Evolutionary conservation across 169 alveolate species (phyloP).

Genomic region (Plasmodium fragile): DNA sequence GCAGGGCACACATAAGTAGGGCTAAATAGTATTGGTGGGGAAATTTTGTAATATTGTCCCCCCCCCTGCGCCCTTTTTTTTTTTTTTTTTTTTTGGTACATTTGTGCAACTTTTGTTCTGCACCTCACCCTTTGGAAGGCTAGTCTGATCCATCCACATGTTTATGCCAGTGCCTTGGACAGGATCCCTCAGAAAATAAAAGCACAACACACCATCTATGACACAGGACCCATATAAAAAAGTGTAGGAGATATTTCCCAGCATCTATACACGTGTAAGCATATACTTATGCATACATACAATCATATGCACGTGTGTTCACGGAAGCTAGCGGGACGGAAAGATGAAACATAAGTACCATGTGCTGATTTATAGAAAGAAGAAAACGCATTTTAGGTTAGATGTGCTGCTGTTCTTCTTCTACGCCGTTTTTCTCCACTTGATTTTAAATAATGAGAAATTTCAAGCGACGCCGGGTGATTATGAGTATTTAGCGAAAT

Average conservation of each 20-base stretch:
- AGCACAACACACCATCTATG: background rate
- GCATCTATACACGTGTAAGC: background rate
- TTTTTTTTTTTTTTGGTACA: background rate
- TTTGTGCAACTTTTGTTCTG: background rate
- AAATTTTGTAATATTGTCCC: background rate
- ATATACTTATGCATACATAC: background rate
- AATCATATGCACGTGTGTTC: background rate
- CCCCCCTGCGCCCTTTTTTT: background rate
- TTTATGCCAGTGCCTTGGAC: background rate
- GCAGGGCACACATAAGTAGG: background rate
- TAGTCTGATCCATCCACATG: background rate
- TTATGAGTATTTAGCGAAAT: conserved; percentile 43
- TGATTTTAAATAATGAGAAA: conserved; percentile 50
- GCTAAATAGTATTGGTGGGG: background rate
- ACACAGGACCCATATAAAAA: background rate
- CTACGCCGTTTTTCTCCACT: conserved; percentile 25
- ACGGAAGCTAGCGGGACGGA: background rate
- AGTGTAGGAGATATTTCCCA: background rate
- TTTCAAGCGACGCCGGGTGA: conserved; percentile 58
- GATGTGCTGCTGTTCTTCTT: conserved; percentile 68
- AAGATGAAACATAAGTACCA: conserved; percentile 66
- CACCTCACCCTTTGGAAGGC: background rate
- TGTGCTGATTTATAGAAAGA: conserved; percentile 34
- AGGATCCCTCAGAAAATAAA: background rate
- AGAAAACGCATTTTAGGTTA: conserved; percentile 30